Base-by-base conservation (phyloP, 179 eudicot genomes). In the Amaranthus tricolor region DNA sequence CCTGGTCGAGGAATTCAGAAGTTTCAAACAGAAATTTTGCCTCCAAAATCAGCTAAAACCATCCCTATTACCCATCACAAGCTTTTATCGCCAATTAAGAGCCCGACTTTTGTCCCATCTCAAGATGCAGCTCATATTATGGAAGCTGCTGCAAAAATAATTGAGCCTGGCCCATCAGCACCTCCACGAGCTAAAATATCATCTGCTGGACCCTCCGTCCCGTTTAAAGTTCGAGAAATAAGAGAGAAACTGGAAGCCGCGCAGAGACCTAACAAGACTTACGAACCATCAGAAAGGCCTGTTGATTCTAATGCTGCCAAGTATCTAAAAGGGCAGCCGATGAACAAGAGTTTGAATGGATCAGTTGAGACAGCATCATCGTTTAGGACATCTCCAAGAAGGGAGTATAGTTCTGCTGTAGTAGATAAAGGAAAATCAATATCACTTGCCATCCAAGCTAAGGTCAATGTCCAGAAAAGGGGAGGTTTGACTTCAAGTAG, bases 371-470 rank as follows among this genome's bases (percentile, higher is more conserved):
- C 79, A 17, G 52, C 79, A 17, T 43, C 78, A 4, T 65, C 91
- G 3, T 61, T 68, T 31, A 82, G 82, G 68, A 71, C n/a, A 47
- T 81, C 83, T 51, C 73, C 84, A 7, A 80, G 81, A 76, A 81
- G 85, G 5, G 94, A 87, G 68, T 91, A 85, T 31, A 77, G 60
- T 85, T 77, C 86, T 66, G 43, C 71, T 66, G 59, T 84, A 71
- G 62, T 52, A 20, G 86, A 85, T 74, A 84, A 66, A 59, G 89
- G 89, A 43, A 95, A 88, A 74, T 91, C 96, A 43, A 74, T 93
- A 64, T 93, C 97, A 20, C 96, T 95, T 73, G 99, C 99, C 9
- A 70, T 95, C 60, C 98, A 93, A 85, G 99, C 99, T 12, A 95
- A 95, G 80, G 98, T 85, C 63, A 95, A 95, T 72, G 98, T 95